Base-by-base conservation (phyloP, 768 basidiomycete species). In the Hortiboletus flavorubellus region DNA sequence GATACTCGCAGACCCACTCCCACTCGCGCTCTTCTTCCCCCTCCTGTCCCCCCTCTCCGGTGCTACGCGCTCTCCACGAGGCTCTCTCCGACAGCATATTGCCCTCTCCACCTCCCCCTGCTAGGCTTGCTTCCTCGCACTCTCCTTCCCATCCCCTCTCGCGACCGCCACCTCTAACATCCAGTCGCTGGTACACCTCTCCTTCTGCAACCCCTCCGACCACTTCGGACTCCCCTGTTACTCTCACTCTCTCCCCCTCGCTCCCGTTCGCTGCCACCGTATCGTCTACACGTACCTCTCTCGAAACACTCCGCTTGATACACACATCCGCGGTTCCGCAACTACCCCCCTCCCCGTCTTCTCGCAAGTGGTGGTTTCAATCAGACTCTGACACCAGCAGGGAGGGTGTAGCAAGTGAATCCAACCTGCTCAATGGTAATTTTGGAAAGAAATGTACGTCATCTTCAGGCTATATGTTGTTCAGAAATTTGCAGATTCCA, bases 361-460 rank as follows among this genome's bases (percentile, higher is more conserved):
- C 40, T 33, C 58, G 55, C 11, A 75, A 71, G 63, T 80, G 82
- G 80, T 87, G 81, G 79, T 80, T 79, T 60, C 76, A 76, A 46
- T 67, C 72, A 18, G 82, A 82, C 29, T 44, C 55, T 10, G 57
- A 61, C 15, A 16, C 49, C 7, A 73, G 73, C 48, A 83, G 79
- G 57, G 72, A 73, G 16, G 66, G 72, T 44, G 72, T 78, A 10
- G 74, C 82, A 52, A 53, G 67, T 8, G 78, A 84, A 40, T 80
- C 82, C 26, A 85, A 87, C 64, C 37, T 30, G 2, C 31, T 48
- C 8, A n/a, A 50, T 4, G 75, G 77, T 41, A 74, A 77, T 34
- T 70, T 82, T 4, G 59, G 69, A 15, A 78, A 77, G 59, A 89
- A 88, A 70, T 90, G 90, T 89, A 58, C 59, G 81, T 78, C n/a